These are phyloP conservation scores for Paragyromitra xinjiangensis DNA, from an alignment of 495 filamentous ascomycete species.

Conservation along the genomic window DNA sequence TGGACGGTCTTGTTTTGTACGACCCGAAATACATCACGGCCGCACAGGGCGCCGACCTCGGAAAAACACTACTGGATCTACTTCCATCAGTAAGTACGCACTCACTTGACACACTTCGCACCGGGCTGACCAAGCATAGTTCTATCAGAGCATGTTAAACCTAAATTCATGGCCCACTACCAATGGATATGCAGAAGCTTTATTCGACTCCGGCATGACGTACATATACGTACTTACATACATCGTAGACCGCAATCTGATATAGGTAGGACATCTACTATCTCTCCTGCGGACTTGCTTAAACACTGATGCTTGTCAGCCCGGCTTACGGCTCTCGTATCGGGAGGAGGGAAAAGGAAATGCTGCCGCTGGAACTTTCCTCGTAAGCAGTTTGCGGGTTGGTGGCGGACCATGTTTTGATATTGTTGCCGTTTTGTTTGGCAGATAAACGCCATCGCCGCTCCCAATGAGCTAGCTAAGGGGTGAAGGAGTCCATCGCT, in stretches of 20 bases:
- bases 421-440: slow-evolving; percentile 17
- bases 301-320: slow-evolving; percentile 31
- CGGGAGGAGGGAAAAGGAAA: not conserved
- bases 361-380: slow-evolving; percentile 14
- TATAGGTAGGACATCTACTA: slow-evolving; percentile 36
- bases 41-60: not conserved
- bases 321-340: slow-evolving; percentile 37
- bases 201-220: slow-evolving; percentile 8
- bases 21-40: slow-evolving; percentile 16
- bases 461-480: slow-evolving; percentile 1
- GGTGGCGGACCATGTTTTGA: not conserved
- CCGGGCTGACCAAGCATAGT: not conserved
- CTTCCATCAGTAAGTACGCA: not conserved
- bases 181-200: slow-evolving; percentile 14
- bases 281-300: slow-evolving; percentile 26
- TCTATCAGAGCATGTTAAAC: not conserved
- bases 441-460: slow-evolving; percentile 19
- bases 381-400: slow-evolving; percentile 17
- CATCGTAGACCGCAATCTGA: slow-evolving; percentile 33
- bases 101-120: slow-evolving; percentile 26
- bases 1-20: not conserved
- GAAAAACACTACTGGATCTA: slow-evolving; percentile 17
- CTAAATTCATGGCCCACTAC: slow-evolving; percentile 7
- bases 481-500: not conserved
- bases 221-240: slow-evolving; percentile 37